Evolutionary conservation across 352 stramenopile genomes (phyloP), one percentile per base, ranked within the genome.

Genomic region (Pythium inflatum): DNA sequence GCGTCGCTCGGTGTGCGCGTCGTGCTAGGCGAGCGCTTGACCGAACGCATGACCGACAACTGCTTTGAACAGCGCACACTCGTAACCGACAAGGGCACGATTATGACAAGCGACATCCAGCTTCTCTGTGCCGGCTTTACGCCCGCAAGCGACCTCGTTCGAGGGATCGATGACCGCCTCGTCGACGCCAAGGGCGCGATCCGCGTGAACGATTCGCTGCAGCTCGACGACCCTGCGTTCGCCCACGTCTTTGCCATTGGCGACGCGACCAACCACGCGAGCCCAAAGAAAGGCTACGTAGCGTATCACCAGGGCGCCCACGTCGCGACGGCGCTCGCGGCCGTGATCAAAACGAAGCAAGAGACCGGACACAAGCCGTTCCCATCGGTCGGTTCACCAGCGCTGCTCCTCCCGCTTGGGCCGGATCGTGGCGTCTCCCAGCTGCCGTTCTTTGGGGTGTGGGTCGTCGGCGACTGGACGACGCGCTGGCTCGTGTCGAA

Each of bases 21-120:
- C 61, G 75, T 92, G 36, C 45, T 88, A 14, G 78, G 76, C 13
- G 83, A 94, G 55, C 74, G 80, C 0, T 72, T 91, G 24, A 57
- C 45, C 1, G 73, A 88, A 55, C 77, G 75, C 6, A 59, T 90
- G 24, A 60, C 48, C 3, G 75, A 53, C 13, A 77, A 82, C 45
- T 40, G 30, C 3, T 84, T 87, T 34, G 71, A 80, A 45, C 80
- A 77, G 53, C 73, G 70, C 34, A 78, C 66, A 7, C 30, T 91
- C 18, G 70, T 64, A 24, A 88, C 78, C 0, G 63, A 85, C 68
- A 87, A 85, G 38, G 81, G 81, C 41, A 88, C 74, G 11, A 54
- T 70, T 50, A 83, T 91, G 45, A 70, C 77, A n/a, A 81, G 79
- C 11, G 83, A 91, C 57, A 77, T 90, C 24, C 77, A 87, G 70